Conservation (phyloP, 306 rosid genomes). For the Fagus crenata region DNA sequence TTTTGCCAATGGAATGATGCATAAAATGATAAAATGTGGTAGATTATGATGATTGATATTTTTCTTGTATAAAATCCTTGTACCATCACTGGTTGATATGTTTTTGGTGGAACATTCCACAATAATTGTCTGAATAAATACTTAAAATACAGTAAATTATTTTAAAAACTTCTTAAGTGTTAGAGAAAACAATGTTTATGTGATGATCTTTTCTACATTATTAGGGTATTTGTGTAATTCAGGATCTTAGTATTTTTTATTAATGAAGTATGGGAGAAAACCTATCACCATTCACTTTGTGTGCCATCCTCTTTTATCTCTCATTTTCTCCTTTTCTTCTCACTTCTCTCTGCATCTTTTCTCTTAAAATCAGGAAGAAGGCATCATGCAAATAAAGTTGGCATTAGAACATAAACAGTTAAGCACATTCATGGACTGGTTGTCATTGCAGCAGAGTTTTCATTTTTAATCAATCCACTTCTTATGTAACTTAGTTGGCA, state of each 20-base stretch:
- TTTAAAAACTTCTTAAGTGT: background rate
- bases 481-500: too few relatives aligned
- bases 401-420: background rate
- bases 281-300: background rate
- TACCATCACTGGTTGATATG: background rate
- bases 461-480: background rate
- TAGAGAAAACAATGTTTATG: background rate
- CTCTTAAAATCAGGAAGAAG: background rate
- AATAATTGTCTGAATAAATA: too few relatives aligned
- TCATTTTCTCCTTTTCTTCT: background rate
- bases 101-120: background rate
- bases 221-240: background rate
- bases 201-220: background rate
- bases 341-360: background rate
- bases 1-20: background rate
- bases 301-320: background rate
- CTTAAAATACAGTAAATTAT: background rate
- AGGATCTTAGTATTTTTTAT: background rate
- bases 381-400: background rate
- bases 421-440: background rate
- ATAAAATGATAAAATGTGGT: background rate
- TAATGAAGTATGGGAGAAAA: background rate
- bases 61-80: background rate
- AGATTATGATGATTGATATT: background rate
- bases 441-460: background rate